Base-by-base conservation (phyloP, 2,329 filamentous ascomycete species). In the Zymoseptoria passerinii region DNA sequence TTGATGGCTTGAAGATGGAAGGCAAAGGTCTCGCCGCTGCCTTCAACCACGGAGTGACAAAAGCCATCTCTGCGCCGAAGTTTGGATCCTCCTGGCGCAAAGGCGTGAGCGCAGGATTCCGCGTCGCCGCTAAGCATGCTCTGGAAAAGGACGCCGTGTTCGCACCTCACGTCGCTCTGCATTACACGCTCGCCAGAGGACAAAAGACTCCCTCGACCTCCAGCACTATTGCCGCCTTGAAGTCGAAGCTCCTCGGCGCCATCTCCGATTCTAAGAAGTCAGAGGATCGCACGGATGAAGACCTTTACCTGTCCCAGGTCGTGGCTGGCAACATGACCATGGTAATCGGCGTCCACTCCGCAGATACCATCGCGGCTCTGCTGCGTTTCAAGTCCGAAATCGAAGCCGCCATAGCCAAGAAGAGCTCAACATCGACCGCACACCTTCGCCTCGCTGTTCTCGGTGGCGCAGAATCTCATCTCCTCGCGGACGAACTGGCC, bases 391-490 rank as follows among this genome's bases (percentile, higher is more conserved):
- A 88, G 71, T 66, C 71, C 3, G 76, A 79, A 2, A 74, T 87
- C 8, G 83, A 87, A 53, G 63, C 68, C 0, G 73, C 71, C 0
- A 70, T 60, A 19, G 10, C 19, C 18, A 28, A 28, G 16, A 52
- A 54, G 7, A 53, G 27, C n/a, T 28, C 49, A n/a, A 40, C 35
- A 48, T 2, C 53, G 3, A n/a, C 28, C 5, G 58, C 69, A 0
- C 65, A 63, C 7, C 74, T 87, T 40, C 77, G 74, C n/a, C 58
- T 88, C 8, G 77, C 81, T 55, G 77, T 88, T 53, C 70, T 85
- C 20, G 85, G 85, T 61, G 85, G 79, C 48, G 83, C 84, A 4
- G 85, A 88, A 71, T 78, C 85, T 0, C 76, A 83, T 66, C 73
- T 88, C 0, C 69, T 88, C 0, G 85, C 84, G 0, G 62, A 75